Base-by-base conservation (phyloP, 1,284 basidiomycete species). In the Trichosporon coremiiforme region DNA sequence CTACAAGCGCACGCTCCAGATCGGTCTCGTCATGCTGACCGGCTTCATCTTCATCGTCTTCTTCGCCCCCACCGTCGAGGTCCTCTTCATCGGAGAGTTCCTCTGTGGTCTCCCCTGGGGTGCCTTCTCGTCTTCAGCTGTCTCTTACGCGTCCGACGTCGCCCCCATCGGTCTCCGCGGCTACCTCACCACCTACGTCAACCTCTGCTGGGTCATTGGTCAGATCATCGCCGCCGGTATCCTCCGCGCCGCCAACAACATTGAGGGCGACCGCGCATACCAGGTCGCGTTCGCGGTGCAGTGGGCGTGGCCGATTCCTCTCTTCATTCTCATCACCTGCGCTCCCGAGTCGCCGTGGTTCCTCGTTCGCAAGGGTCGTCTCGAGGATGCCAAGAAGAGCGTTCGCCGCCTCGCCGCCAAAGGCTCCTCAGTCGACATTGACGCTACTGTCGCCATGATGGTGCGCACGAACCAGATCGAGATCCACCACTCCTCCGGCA, bases 181-280 rank as follows among this genome's bases (percentile, higher is more conserved):
- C 33, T 76, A 77, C 66, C 68, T 76, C 12, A 79, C 77, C 10
- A 75, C 75, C 22, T 78, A 75, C 66, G 84, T 86, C 74, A 86
- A 86, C 78, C 76, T 85, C 33, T 86, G 85, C 77, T 86, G 85
- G 85, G 85, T 83, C 35, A 77, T 84, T 35, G 84, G 84, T 10
- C 76, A 77, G 66, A 63, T 72, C 13, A 35, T 72, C 50, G 71
- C 64, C 22, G 68, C 68, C 8, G 71, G 68, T n/a, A 68, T 72
- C n/a, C 75, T 84, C 57, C 70, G 66, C 65, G 75, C 63, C 15
- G 55, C 60, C 31, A 65, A 66, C 65, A n/a, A 31, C 20, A 47
- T 64, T 29, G 25, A 64, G 47, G 73, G 70, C 65, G 66, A 78
- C 64, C 82, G 78, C 78, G 79, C 76, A 2, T 84, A 77, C 72